Evolutionary conservation across 1,284 basidiomycete genomes (phyloP), one percentile per base, ranked within the genome.

Genomic region (Sutorius eximius): DNA sequence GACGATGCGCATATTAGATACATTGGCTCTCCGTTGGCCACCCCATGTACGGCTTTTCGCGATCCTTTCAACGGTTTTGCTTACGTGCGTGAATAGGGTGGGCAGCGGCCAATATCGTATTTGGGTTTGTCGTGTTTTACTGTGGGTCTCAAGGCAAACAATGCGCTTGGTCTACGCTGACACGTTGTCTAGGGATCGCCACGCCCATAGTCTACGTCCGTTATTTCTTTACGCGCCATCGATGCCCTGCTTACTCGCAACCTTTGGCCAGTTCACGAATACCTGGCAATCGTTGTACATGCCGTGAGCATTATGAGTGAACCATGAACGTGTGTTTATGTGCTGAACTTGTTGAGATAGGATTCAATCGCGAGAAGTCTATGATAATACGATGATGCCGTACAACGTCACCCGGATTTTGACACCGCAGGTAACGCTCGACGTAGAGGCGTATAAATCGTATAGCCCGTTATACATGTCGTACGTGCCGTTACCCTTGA

Each of bases 401-500:
- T 93, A 91, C 77, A 77, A 91, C 53, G 78, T 87, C 7, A 70
- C 73, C 0, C 69, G 73, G 1, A 81, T 92, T 36, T 66, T 91
- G 34, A 80, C 69, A 7, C 56, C 72, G 0, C 73, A 82, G 7
- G 55, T 71, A 9, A 75, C 74, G 5, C 77, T 91, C 56, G 78
- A 90, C 65, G 24, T 68, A 48, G 61, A 64, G 0, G 83, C 79
- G 1, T 92, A 90, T 70, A 61, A 76, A 37, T 69, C 61, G 0
- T 93, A 93, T 64, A 89, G 86, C 49, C 88, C 86, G 0, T 71
- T 90, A 3, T 91, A 82, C 70, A 73, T 92, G 38, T 80, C 87
- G 5, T 69, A 55, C 12, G 71, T 60, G 9, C 8, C 4, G 5
- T 50, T 5, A 2, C 30, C 29, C 13, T 24, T 33, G 11, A 10